phyloP scores from a whole-genome alignment of 305 asterid species.

The Plantago coronopus region DNA sequence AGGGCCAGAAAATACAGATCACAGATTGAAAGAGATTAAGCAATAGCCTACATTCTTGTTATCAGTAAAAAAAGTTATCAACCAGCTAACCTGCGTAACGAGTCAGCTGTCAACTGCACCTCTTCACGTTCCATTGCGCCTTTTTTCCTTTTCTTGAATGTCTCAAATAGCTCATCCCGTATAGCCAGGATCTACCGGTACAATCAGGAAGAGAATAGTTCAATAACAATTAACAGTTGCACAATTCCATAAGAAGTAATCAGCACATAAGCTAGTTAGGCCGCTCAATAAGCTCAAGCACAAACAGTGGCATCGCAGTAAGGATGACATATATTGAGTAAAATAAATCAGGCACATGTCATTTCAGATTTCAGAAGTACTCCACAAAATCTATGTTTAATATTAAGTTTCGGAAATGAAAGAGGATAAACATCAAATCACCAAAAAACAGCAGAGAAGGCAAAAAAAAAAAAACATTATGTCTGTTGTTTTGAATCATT shows the following conservation, averaged over 20 bases:
- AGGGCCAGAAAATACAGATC: neutral
- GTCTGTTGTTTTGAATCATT: neutral
- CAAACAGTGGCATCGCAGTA: neutral
- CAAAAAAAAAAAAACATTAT: neutral
- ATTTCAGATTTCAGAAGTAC: too few relatives aligned
- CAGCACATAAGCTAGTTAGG: constrained; percentile 10
- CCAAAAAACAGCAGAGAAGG: neutral
- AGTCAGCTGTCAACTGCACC: constrained; percentile 86
- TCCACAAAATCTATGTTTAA: too few relatives aligned
- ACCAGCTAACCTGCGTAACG: constrained; percentile 74
- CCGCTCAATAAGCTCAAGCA: constrained; percentile 11
- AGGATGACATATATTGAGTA: neutral
- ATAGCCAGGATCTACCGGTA: constrained; percentile 60
- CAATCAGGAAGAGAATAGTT: constrained; percentile 12
- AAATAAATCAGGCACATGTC: neutral
- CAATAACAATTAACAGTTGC: constrained; percentile 17
- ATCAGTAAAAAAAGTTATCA: constrained; percentile 18
- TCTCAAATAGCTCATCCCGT: constrained; percentile 93
- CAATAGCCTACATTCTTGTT: neutral
- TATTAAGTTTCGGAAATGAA: too few relatives aligned
- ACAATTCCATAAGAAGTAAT: constrained; percentile 7
- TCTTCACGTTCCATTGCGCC: constrained; percentile 91
- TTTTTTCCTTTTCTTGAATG: constrained; percentile 89
- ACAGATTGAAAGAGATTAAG: neutral
- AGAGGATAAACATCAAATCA: neutral